Base-by-base conservation (phyloP, 352 stramenopile species). In the Pythium biforme region DNA sequence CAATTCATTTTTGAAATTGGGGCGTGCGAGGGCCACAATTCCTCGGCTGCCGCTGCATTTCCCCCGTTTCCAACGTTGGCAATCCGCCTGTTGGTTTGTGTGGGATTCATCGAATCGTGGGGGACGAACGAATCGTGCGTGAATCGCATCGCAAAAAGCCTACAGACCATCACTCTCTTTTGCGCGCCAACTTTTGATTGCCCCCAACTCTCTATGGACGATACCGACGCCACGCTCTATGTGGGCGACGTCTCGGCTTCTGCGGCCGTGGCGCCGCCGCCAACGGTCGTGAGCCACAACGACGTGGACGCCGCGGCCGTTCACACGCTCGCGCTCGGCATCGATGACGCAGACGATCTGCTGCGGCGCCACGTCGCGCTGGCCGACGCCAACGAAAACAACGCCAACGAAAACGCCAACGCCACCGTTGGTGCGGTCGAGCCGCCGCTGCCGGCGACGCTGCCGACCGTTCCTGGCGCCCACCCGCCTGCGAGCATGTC, bases 401-500 rank as follows among this genome's bases (percentile, higher is more conserved):
- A 40, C 8, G 27, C 45, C 12, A 41, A 11, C 6, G 46, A 37
- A 14, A 48, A 51, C 27, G 25, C 26, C 14, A 22, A 37, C 29
- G 39, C 43, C 29, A 19, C 8, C 22, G n/a, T 19, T 3, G 10
- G 7, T 37, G 4, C 7, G 40, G 8, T 20, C 50, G n/a, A 57
- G 3, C n/a, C 22, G 20, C 15, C 33, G 41, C 52, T 52, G 23
- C 40, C 64, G 43, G n/a, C 57, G 4, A 47, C 48, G 48, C 20
- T 68, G 22, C 54, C 59, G 0, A 50, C 40, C 2, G 55, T 63
- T 22, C 58, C 37, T 1, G 48, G 62, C 55, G 25, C 62, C 29
- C 62, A 63, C 29, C 62, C 62, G 33, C 55, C 52, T 22, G 55
- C 54, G 46, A 74, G 54, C 58, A 68, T 78, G n/a, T 92, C 83